Conservation (phyloP, 495 filamentous ascomycete genomes). For the Symbiotaphrina buchneri region DNA sequence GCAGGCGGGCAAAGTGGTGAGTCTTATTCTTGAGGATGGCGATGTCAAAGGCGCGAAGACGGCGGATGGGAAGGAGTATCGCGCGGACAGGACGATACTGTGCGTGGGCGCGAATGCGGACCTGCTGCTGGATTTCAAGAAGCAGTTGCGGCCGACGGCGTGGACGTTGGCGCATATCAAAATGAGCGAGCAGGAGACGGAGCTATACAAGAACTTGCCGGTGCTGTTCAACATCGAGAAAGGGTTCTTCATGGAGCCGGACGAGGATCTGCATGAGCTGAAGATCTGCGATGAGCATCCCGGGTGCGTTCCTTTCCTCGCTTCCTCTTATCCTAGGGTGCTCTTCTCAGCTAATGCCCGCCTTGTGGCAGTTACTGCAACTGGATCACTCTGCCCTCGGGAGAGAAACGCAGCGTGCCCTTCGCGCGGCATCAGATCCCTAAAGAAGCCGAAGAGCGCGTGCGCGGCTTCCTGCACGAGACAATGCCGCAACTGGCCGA, state of each 20-base stretch:
- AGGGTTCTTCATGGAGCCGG: constrained; percentile 33
- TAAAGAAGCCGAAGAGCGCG: constrained; percentile 17
- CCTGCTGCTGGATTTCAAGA: constrained; percentile 22
- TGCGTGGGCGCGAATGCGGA: constrained; percentile 23
- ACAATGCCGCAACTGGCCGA: constrained; percentile 26
- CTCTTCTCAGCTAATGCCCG: too few relatives aligned
- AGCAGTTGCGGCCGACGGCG: constrained; percentile 27
- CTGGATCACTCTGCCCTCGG: constrained; percentile 11
- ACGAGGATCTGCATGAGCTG: constrained; percentile 22
- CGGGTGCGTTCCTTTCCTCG: too few relatives aligned
- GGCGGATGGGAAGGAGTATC: constrained; percentile 13
- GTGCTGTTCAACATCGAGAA: constrained; percentile 26
- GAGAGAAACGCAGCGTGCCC: constrained; percentile 15
- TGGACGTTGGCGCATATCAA: constrained; percentile 28
- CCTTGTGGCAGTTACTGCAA: constrained; percentile 33
- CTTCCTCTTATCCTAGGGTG: too few relatives aligned
- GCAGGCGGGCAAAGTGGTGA: constrained; percentile 14
- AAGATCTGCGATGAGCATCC: constrained; percentile 35
- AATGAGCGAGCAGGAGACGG: constrained; percentile 20
- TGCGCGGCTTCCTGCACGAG: constrained; percentile 19
- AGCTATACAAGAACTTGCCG: constrained; percentile 19
- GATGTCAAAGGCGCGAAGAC: constrained; percentile 18
- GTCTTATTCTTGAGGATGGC: constrained; percentile 12
- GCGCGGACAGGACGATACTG: constrained; percentile 19
- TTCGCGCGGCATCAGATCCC: constrained; percentile 28